A percentile compares a stretch with the other conserved stretches of the same genome.
These are phyloP conservation scores for Trifolium subterraneum DNA, from an alignment of 306 rosid species.

Conservation along the genomic window DNA sequence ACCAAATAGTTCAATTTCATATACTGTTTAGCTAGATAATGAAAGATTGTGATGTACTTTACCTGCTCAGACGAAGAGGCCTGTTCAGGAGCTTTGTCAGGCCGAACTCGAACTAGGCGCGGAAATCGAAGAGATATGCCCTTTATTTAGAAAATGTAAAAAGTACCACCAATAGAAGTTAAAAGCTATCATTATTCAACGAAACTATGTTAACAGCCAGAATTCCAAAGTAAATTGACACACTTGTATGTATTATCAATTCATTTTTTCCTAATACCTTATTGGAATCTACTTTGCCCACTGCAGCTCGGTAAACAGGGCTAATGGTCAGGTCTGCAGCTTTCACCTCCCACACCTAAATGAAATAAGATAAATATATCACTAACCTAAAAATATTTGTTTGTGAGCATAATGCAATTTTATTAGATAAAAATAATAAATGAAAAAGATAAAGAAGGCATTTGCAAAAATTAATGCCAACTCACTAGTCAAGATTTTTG, in stretches of 20 bases:
- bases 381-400: background rate
- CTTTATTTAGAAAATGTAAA: slow-evolving; percentile 42
- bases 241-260: slow-evolving; percentile 21
- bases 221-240: slow-evolving; percentile 17
- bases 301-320: slow-evolving; percentile 91
- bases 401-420: slow-evolving; percentile 7
- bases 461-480: background rate
- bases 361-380: slow-evolving; percentile 16
- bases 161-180: slow-evolving; percentile 35
- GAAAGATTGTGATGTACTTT: slow-evolving; percentile 24
- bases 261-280: slow-evolving; percentile 66
- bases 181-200: slow-evolving; percentile 25
- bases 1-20: slow-evolving; percentile 19
- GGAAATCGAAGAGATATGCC: slow-evolving; percentile 97
- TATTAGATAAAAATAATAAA: background rate
- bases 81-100: slow-evolving; percentile 86
- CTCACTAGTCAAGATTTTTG: slow-evolving; percentile 12
- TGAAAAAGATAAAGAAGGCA: background rate
- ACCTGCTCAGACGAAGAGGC: slow-evolving; percentile 89
- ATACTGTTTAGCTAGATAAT: slow-evolving; percentile 15
- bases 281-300: slow-evolving; percentile 71
- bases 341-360: slow-evolving; percentile 96
- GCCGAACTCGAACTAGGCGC: slow-evolving; percentile 73
- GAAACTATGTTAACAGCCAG: slow-evolving; percentile 16
- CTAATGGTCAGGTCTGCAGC: slow-evolving; percentile 97